Base-by-base conservation (phyloP, 495 filamentous ascomycete species). In the Annulohypoxylon nitens region DNA sequence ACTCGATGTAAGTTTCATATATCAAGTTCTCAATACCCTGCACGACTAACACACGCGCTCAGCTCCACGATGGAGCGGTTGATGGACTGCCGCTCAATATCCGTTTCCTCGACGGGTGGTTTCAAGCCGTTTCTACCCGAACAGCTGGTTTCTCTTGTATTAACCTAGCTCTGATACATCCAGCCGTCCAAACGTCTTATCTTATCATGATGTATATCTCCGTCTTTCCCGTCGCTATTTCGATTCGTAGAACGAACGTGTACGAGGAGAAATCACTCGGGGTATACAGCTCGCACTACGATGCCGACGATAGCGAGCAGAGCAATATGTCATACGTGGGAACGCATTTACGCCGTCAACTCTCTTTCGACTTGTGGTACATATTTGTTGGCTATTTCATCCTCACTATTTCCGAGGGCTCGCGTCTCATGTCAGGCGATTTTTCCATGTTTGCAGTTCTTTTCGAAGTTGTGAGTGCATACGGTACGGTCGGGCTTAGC, bases 191-290 rank as follows among this genome's bases (percentile, higher is more conserved):
- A 76, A 92, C 96, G 3, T 97, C 94, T 16, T 98, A 97, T 83
- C 81, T 97, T 81, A 90, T 98, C 81, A 98, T 98, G 95, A 98
- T 98, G 95, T 98, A 98, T 79, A 98, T 98, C 70, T 97, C 95
- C 53, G 93, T 97, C 45, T 93, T 97, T 75, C 95, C 95, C 26
- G 95, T 98, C 74, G 95, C 95, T 70, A 97, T 98, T 65, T 95
- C 92, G 30, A 89, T 98, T 75, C 92, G 95, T 65, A 88, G 93
- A 59, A 98, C 95, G 39, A 98, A 98, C 79, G 95, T 97, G 9
- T 98, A 98, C 84, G 95, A 98, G 80, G 95, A 98, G 78, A 92
- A 92, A 75, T 95, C 93, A 61, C 87, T 98, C 9, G 95, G 95
- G 1, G 88, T 98, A 20, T 98, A 93, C 75, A 80, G 76, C 50